These are phyloP conservation scores for Saturnispora dispora DNA, from an alignment of 805 yeast genomes.

Conservation along the genomic window DNA sequence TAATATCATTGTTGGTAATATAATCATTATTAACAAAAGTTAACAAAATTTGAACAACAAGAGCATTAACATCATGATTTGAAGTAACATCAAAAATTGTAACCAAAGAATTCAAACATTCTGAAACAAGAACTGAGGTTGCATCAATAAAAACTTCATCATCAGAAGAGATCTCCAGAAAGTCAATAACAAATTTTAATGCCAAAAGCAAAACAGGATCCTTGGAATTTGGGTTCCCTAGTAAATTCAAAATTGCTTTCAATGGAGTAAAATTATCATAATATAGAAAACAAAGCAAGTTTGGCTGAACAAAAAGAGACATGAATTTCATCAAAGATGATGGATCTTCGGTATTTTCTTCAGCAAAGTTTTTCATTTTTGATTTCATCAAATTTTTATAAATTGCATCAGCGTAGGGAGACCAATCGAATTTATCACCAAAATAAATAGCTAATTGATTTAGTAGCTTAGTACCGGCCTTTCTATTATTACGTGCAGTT, in stretches of 20 bases:
- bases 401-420: constrained; percentile 38
- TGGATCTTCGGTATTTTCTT: constrained; percentile 74
- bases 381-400: constrained; percentile 50
- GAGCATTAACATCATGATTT: constrained; percentile 39
- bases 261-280: constrained; percentile 49
- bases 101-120: constrained; percentile 45
- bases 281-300: constrained; percentile 42
- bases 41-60: constrained; percentile 43
- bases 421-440: constrained; percentile 50
- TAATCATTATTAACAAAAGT: constrained; percentile 49
- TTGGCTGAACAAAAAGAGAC: constrained; percentile 43
- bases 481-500: constrained; percentile 52
- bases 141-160: constrained; percentile 38
- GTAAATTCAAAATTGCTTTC: constrained; percentile 43
- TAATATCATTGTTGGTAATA: constrained; percentile 46
- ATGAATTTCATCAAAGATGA: constrained; percentile 67
- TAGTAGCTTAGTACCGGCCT: constrained; percentile 57
- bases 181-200: constrained; percentile 42
- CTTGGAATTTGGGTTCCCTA: constrained; percentile 51
- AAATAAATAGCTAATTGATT: constrained; percentile 45
- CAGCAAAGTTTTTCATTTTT: constrained; percentile 57
- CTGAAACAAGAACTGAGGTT: constrained; percentile 49
- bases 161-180: constrained; percentile 33
- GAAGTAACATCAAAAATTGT: constrained; percentile 33
- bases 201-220: constrained; percentile 52